phyloP scores from a whole-genome alignment of 345 rosid genomes.

The Citrus inodora region DNA sequence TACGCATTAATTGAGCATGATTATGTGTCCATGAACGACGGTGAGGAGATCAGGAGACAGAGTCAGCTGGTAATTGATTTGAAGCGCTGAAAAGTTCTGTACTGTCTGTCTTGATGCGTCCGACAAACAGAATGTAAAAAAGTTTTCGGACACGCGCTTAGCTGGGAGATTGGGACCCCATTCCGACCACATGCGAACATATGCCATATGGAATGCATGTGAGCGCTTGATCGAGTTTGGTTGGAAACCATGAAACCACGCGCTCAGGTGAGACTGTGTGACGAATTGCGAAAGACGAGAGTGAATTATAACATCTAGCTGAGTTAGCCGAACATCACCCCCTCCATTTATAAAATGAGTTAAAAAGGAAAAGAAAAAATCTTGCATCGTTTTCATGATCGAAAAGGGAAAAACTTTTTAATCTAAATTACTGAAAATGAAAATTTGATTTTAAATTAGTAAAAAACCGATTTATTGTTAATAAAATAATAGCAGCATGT shows the following conservation, averaged over 20 bases:
- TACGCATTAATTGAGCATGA: not conserved
- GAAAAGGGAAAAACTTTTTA: too few species aligned
- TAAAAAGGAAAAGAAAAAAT: not conserved
- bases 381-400: not conserved
- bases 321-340: not conserved
- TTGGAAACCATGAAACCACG: slow-evolving; percentile 13
- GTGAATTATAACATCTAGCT: not conserved
- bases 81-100: not conserved
- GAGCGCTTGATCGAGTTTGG: slow-evolving; percentile 20
- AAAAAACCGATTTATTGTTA: not conserved
- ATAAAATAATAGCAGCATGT: not conserved
- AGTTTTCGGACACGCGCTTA: slow-evolving; percentile 31
- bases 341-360: not conserved
- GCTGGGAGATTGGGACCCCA: slow-evolving; percentile 24
- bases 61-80: not conserved
- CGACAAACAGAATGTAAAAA: slow-evolving; percentile 5
- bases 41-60: not conserved
- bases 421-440: not conserved
- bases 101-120: slow-evolving; percentile 4
- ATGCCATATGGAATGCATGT: slow-evolving; percentile 19
- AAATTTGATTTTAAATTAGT: not conserved
- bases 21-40: not conserved
- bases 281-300: not conserved
- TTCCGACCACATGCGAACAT: slow-evolving; percentile 19
- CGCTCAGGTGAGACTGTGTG: not conserved